A percentile compares a stretch with the other conserved stretches of the same genome.
phyloP scores from a whole-genome alignment of 129 eudicot species.

The Calendula officinalis region DNA sequence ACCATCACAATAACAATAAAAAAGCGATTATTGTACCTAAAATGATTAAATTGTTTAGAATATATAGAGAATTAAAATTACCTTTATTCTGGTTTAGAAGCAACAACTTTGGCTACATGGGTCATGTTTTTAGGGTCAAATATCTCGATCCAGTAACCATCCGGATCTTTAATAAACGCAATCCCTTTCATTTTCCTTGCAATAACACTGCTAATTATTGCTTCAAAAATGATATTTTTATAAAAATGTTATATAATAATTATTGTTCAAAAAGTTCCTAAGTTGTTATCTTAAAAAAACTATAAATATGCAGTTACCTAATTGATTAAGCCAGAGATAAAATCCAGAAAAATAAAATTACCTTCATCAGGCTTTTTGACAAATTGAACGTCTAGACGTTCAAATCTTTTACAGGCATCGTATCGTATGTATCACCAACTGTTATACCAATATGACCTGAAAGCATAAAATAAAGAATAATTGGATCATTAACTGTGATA shows the following conservation, averaged over 20 bases:
- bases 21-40: too few relatives aligned
- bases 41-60: too few relatives aligned
- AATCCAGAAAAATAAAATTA: constrained; percentile 29
- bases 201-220: constrained; percentile 16
- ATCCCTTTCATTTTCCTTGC: constrained; percentile 84
- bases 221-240: too few relatives aligned
- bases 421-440: constrained; percentile 80
- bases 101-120: constrained; percentile 48
- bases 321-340: background rate
- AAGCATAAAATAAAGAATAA: constrained; percentile 20
- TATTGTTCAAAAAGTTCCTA: too few relatives aligned
- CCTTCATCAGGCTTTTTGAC: constrained; percentile 97
- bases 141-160: constrained; percentile 97
- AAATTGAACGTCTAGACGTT: constrained; percentile 58
- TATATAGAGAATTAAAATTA: background rate
- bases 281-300: too few relatives aligned
- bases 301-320: background rate
- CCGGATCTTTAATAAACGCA: constrained; percentile 97
- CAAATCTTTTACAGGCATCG: constrained; percentile 87
- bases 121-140: constrained; percentile 63
- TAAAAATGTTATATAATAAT: background rate
- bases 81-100: constrained; percentile 31
- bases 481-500: background rate
- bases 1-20: background rate
- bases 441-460: constrained; percentile 94